Base-by-base conservation (phyloP, 2,329 filamentous ascomycete genomes). In the Nothophoma quercina region DNA sequence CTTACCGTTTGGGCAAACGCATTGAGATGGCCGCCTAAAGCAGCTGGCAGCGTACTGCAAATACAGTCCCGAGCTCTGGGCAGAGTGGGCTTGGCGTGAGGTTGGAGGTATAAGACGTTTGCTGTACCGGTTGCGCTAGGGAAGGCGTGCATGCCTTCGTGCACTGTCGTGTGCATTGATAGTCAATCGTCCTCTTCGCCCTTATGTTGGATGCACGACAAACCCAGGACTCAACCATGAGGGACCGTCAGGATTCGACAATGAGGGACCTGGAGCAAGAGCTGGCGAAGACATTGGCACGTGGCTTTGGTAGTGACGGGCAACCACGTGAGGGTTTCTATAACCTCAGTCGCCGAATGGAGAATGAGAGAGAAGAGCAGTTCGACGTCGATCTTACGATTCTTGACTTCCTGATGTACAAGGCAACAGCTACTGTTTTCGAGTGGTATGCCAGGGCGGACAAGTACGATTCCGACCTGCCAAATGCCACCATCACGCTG, bases 341-440 rank as follows among this genome's bases (percentile, higher is more conserved):
- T 50, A 67, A 62, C 18, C 63, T 72, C 13, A 71, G 67, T 12
- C 64, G 68, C 8, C 58, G 59, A 7, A 72, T 74, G 70, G 69
- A 72, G 13, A 60, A 56, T n/a, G 67, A 71, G 12, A 64, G 68
- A 1, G 65, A 68, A n/a, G 67, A 72, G 25, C 75, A 77, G 32
- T 63, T 77, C 18, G 80, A 83, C 15, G 78, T 83, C 12, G 80
- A 86, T 57, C 63, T 78, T 28, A 78, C 83, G 65, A 83, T 85
- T 34, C 70, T 85, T n/a, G 83, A 86, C 62, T 85, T 83, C 58
- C 66, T 85, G 4, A 62, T 80, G 32, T 80, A 77, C 70, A 75
- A 78, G 36, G 75, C 79, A 7, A 79, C 77, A 33, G 66, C 75
- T 16, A 65, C 70, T 30, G 69, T 80, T 4, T 65, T 84, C 26